Evolutionary conservation across 768 basidiomycete genomes (phyloP).

Genomic region (Kondoa malvinella): DNA sequence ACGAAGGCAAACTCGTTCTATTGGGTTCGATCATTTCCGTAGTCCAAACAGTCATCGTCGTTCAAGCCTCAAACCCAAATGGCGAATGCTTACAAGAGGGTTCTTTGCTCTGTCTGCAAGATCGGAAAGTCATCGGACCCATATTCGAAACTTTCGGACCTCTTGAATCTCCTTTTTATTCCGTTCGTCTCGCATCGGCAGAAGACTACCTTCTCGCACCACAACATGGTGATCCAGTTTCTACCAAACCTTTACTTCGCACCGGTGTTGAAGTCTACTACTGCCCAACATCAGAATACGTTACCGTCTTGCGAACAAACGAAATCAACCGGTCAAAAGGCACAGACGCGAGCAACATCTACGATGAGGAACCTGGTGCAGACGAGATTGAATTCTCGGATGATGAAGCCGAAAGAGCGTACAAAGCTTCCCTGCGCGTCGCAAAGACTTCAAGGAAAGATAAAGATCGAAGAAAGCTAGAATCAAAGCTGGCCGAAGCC

Average conservation of each 20-base stretch:
- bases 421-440: constrained; percentile 33
- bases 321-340: constrained; percentile 54
- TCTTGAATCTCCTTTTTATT: constrained; percentile 73
- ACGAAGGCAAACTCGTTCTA: constrained; percentile 50
- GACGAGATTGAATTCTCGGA: constrained; percentile 88
- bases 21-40: constrained; percentile 65
- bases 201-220: constrained; percentile 2
- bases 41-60: constrained; percentile 53
- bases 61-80: constrained; percentile 46
- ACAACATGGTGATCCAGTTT: neutral
- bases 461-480: neutral
- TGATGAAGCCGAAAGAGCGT: constrained; percentile 71
- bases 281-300: constrained; percentile 46
- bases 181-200: constrained; percentile 51
- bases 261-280: constrained; percentile 49
- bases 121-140: constrained; percentile 78
- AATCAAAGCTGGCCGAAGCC: neutral
- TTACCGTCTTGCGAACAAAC: constrained; percentile 65
- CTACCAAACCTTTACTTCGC: constrained; percentile 16
- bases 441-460: neutral
- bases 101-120: constrained; percentile 74
- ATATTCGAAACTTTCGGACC: constrained; percentile 93
- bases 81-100: constrained; percentile 67
- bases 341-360: constrained; percentile 82
- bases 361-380: constrained; percentile 71